Conservation (phyloP, 768 basidiomycete species). For the Serpula lacrymans region DNA sequence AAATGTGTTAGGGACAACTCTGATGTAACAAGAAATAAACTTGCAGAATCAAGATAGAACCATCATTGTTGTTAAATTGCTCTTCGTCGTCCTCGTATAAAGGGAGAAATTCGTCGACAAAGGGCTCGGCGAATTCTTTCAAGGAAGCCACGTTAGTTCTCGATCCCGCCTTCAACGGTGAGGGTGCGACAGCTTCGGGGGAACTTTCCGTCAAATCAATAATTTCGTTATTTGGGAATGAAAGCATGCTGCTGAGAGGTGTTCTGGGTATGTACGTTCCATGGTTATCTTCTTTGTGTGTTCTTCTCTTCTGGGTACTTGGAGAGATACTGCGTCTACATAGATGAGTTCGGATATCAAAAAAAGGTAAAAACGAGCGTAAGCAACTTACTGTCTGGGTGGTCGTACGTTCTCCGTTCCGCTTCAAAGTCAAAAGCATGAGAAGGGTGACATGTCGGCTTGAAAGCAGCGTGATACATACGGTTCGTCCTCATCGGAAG, state of each 20-base stretch:
- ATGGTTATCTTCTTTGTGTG: too few relatives aligned
- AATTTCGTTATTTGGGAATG: slow-evolving; percentile 12
- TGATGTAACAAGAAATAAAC: slow-evolving; percentile 11
- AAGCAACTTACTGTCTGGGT: slow-evolving; percentile 19
- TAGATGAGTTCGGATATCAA: too few relatives aligned
- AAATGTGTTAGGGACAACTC: slow-evolving; percentile 4
- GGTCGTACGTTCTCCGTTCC: slow-evolving; percentile 15
- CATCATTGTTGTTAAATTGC: slow-evolving; percentile 30
- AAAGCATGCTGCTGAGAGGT: not conserved
- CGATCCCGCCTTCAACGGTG: slow-evolving; percentile 18
- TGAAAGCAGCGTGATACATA: too few relatives aligned
- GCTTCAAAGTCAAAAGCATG: not conserved
- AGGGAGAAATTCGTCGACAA: slow-evolving; percentile 8
- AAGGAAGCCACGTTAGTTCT: slow-evolving; percentile 7
- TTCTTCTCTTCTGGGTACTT: too few relatives aligned
- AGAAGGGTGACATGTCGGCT: not conserved
- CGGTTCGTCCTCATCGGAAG: slow-evolving; percentile 40
- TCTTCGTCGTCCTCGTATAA: slow-evolving; percentile 31
- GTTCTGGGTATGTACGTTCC: too few relatives aligned
- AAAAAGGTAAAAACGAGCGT: too few relatives aligned
- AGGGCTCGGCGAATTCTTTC: slow-evolving; percentile 5
- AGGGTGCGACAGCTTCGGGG: slow-evolving; percentile 26
- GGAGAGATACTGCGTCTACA: too few relatives aligned
- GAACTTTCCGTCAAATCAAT: slow-evolving; percentile 30
- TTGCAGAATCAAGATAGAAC: slow-evolving; percentile 37